Evolutionary conservation across 106 monocot species (phyloP), one percentile per base, ranked within the genome.

Genomic region (Dendrobium catenatum): DNA sequence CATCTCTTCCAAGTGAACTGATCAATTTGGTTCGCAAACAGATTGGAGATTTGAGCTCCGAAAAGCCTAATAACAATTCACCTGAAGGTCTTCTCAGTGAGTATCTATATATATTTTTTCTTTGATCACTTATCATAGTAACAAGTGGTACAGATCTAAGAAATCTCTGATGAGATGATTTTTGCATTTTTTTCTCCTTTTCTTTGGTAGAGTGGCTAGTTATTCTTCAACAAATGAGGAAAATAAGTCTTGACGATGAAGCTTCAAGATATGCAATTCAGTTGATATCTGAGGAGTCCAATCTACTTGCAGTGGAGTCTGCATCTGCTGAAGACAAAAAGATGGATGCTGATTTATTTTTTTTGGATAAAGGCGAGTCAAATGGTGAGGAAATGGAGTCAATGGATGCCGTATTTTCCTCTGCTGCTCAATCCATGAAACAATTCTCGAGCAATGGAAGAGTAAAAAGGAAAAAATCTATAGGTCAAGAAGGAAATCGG

Each of bases 61-160:
- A 72, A 81, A 86, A 11, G 72, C 85, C 90, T 72, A 85, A 78
- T 87, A 55, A 86, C 24, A 80, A 87, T 70, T 89, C 96, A 29
- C 96, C 96, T 81, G 83, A 96, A 87, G 83, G 78, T 84, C 73
- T 94, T 86, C 90, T 96, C 42, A 88, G 96, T 96, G 54, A 31
- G 94, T 86, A 77, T 72, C 24, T 9, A 15, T 80, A 16, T 9
- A 15, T 80, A 16, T 27, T 9, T 46, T 56, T 73, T 44, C 42
- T 46, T 7, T 49, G 27, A 22, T 61, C 5, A 37, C 13, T 13
- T 61, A 1, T 22, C 61, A 19, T 24, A 24, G 64, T 66, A 66
- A 26, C 64, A 66, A 6, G 24, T 61, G 20, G 58, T 59, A 2
- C 2, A 37, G 2, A 37, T 6, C 10, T 66, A 24, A 66, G 26